Conservation (phyloP, 768 basidiomycete genomes). For the Boletus subcaerulescens region DNA sequence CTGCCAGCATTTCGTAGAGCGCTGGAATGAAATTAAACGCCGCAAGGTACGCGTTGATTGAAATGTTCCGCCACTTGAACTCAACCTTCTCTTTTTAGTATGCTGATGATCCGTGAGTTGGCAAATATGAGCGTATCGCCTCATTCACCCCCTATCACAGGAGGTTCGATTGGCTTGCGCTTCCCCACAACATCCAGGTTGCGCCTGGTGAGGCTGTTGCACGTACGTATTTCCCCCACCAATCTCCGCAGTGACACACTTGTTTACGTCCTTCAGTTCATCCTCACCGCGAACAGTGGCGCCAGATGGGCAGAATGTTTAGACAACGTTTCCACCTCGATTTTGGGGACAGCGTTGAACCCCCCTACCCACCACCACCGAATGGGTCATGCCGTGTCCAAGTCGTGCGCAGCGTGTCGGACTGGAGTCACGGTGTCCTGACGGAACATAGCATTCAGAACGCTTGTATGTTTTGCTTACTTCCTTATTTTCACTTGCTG, state of each 20-base stretch:
- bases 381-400: slow-evolving; percentile 68
- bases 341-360: slow-evolving; percentile 37
- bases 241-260: neutral
- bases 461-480: slow-evolving; percentile 60
- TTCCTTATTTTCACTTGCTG: neutral
- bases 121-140: neutral
- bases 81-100: slow-evolving; percentile 23
- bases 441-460: slow-evolving; percentile 91
- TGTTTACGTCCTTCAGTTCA: slow-evolving; percentile 40
- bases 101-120: slow-evolving; percentile 40
- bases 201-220: slow-evolving; percentile 67
- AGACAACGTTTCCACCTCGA: slow-evolving; percentile 61
- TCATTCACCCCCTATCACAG: slow-evolving; percentile 29
- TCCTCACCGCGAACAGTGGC: slow-evolving; percentile 66
- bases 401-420: slow-evolving; percentile 79
- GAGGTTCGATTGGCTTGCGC: slow-evolving; percentile 64
- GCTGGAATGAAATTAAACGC: slow-evolving; percentile 89
- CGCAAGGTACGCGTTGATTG: slow-evolving; percentile 51
- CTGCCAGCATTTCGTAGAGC: slow-evolving; percentile 88
- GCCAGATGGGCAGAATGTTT: slow-evolving; percentile 54
- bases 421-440: slow-evolving; percentile 93
- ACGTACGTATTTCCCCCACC: slow-evolving; percentile 36
- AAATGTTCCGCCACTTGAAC: neutral
- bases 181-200: slow-evolving; percentile 65
- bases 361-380: slow-evolving; percentile 40